Percentiles rank a stretch among this genome's conserved stretches.
Evolutionary conservation across 2,329 filamentous ascomycete genomes (phyloP).

Genomic region (Diaporthe sp.): DNA sequence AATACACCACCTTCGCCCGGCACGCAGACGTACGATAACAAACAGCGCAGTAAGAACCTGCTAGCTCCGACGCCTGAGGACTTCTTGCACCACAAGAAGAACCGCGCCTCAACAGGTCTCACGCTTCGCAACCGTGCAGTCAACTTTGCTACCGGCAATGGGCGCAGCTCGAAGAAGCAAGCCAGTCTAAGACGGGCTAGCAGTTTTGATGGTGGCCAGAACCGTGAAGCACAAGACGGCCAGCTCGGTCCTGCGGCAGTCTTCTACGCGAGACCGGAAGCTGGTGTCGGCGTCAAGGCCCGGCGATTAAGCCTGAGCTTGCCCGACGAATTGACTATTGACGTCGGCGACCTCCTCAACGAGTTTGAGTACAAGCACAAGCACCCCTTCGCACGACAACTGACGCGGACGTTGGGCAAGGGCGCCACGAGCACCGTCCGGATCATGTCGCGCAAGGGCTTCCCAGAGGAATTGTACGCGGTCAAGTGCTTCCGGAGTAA

Average conservation of each 20-base stretch:
- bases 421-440: slow-evolving; percentile 87
- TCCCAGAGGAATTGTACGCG: slow-evolving; percentile 77
- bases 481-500: slow-evolving; percentile 90
- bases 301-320: slow-evolving; percentile 81
- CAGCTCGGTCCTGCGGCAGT: slow-evolving; percentile 44
- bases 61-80: slow-evolving; percentile 59
- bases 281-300: slow-evolving; percentile 82
- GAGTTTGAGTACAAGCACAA: slow-evolving; percentile 81
- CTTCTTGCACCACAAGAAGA: slow-evolving; percentile 63
- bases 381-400: slow-evolving; percentile 71
- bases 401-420: slow-evolving; percentile 83
- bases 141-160: slow-evolving; percentile 58
- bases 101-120: slow-evolving; percentile 65
- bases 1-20: slow-evolving; percentile 66
- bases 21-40: slow-evolving; percentile 57
- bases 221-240: slow-evolving; percentile 46
- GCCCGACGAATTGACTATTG: slow-evolving; percentile 80
- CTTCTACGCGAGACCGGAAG: slow-evolving; percentile 67
- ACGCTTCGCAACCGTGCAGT: slow-evolving; percentile 62
- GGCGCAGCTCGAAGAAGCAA: slow-evolving; percentile 44
- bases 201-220: slow-evolving; percentile 60
- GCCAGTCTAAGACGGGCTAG: slow-evolving; percentile 56
- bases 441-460: slow-evolving; percentile 81
- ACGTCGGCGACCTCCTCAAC: slow-evolving; percentile 75
- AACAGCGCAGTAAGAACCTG: slow-evolving; percentile 43